phyloP scores from a whole-genome alignment of 2,329 filamentous ascomycete genomes.

The Tolypocladium amazonense region DNA sequence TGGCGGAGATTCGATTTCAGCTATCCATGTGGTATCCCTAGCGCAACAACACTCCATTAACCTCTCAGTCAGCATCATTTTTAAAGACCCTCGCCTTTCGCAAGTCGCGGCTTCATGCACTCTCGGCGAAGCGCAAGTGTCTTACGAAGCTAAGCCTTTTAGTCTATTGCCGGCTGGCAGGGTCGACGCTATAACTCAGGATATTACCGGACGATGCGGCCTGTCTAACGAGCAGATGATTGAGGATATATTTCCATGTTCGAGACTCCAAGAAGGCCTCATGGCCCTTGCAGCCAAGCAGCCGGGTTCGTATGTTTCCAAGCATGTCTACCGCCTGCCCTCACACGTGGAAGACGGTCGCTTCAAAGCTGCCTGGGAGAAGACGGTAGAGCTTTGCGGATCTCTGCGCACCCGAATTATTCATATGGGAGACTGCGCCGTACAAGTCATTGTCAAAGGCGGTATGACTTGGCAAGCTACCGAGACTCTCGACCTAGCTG shows the following conservation, averaged over 20 bases:
- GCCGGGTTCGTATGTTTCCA: constrained; percentile 22
- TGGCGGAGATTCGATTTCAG: constrained; percentile 8
- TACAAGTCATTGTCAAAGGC: constrained; percentile 1
- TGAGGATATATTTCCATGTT: constrained; percentile 25
- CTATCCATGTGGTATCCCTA: neutral
- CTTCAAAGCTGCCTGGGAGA: constrained; percentile 18
- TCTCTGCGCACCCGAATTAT: constrained; percentile 7
- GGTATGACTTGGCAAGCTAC: neutral
- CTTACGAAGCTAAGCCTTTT: neutral
- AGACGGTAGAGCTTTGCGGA: neutral
- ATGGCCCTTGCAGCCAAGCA: constrained; percentile 21
- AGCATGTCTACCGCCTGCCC: constrained; percentile 12
- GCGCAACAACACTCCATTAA: neutral
- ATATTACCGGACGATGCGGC: neutral
- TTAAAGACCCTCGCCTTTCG: neutral
- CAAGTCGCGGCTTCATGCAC: neutral
- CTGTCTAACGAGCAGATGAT: constrained; percentile 1
- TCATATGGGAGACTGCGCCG: neutral
- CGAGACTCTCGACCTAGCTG: neutral
- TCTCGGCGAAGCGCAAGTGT: neutral
- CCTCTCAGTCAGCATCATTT: neutral
- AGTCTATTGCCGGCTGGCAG: neutral
- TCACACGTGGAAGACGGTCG: constrained; percentile 8
- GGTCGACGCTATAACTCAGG: neutral
- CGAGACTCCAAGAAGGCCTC: constrained; percentile 26